Percentiles rank a stretch among this genome's conserved stretches.
Evolutionary conservation across 2,329 filamentous ascomycete species (phyloP).

Genomic region (Pseudohalonectria lignicola): DNA sequence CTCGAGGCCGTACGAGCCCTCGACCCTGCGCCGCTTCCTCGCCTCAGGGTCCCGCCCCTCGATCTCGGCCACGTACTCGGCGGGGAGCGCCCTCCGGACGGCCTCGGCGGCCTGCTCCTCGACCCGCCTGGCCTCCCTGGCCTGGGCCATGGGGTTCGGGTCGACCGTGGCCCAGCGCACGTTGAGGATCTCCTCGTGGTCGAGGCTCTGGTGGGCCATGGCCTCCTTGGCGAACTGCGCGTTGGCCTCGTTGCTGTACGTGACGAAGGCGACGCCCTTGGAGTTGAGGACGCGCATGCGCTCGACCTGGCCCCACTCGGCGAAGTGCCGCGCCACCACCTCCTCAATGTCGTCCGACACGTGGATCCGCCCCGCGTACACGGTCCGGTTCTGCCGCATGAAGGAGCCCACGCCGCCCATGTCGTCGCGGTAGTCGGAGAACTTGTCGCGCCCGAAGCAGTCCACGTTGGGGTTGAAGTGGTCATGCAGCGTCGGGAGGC

Average conservation of each 20-base stretch:
- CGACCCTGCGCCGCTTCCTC: constrained; percentile 77
- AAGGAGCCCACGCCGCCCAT: constrained; percentile 97
- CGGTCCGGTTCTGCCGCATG: constrained; percentile 82
- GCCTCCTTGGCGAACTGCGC: constrained; percentile 88
- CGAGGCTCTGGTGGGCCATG: constrained; percentile 88
- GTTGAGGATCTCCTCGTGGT: constrained; percentile 87
- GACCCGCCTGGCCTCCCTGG: constrained; percentile 75
- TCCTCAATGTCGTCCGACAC: constrained; percentile 97
- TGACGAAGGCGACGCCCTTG: constrained; percentile 88
- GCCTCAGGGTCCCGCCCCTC: constrained; percentile 85
- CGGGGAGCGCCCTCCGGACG: constrained; percentile 75
- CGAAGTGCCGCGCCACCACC: constrained; percentile 86
- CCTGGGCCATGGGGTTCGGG: constrained; percentile 90
- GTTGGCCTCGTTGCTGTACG: constrained; percentile 83
- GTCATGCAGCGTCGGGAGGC: constrained; percentile 77
- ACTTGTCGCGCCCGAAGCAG: constrained; percentile 90
- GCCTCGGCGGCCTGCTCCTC: constrained; percentile 97
- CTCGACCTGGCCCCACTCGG: constrained; percentile 92
- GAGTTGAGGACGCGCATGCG: constrained; percentile 78
- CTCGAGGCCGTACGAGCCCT: constrained; percentile 77
- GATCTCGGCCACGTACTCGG: constrained; percentile 84
- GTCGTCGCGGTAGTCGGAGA: constrained; percentile 86
- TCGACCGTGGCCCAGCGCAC: constrained; percentile 96
- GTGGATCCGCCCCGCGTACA: constrained; percentile 90
- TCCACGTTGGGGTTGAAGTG: constrained; percentile 90